Base-by-base conservation (phyloP, 805 yeast genomes). In the Teunomyces barrocoloradensis region DNA sequence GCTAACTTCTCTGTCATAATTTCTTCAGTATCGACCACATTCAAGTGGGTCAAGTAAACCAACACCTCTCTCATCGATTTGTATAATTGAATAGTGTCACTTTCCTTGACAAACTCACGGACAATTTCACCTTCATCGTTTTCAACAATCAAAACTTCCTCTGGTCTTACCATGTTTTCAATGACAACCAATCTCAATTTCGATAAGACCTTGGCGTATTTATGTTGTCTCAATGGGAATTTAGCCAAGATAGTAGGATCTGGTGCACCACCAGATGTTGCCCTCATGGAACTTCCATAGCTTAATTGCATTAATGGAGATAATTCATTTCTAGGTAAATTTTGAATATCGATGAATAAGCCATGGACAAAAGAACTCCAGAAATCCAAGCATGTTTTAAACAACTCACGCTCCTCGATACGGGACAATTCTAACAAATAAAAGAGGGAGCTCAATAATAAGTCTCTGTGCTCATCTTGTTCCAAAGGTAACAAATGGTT, bases 71-170 rank as follows among this genome's bases (percentile, higher is more conserved):
- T 84, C 89, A 91, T 89, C 27, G 92, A 84, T 71, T 94, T 92
- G 75, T 94, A 94, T 52, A 94, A 76, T 56, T 90, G 96, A 60
- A 94, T 94, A 9, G 99, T 94, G 65, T 94, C 99, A 64, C 94
- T 86, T 69, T 94, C 99, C 63, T 89, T 89, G 48, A 92, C 97
- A 54, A 92, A 91, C 63, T 92, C 98, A 62, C 99, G 82, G 39
- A 94, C 99, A 66, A 94, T 92, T 72, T 94, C 99, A 58, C 99
- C 99, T 71, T 94, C 99, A 69, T 94, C 99, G 65, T 92, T 92
- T 68, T 94, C 98, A 43, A 91, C 97, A 71, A 94, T 82, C 48
- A 94, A 77, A 46, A 94, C 99, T 71, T 94, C 99, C 68, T 94
- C 99, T 3, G 99, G 99, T 66, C 96, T 84, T 1, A 89, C 99